Conservation (phyloP, 257 asterid genomes). For the Ajuga chamaepitys region DNA sequence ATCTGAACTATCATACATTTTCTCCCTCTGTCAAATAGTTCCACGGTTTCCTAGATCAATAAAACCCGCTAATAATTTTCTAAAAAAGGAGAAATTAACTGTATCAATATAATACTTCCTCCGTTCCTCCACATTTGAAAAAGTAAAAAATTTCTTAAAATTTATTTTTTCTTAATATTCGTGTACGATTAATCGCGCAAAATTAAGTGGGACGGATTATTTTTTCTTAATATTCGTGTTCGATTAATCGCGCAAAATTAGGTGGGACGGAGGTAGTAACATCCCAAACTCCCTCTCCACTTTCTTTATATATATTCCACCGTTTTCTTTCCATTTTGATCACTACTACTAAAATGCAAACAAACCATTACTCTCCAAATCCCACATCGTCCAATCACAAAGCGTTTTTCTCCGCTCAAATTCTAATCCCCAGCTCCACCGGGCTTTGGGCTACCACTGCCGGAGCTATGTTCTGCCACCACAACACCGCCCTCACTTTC, state of each 20-base stretch:
- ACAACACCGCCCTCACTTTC: slow-evolving; percentile 9
- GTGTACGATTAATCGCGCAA: no score
- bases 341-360: slow-evolving; percentile 31
- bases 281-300: not conserved
- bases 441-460: not conserved
- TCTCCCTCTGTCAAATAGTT: not conserved
- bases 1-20: not conserved
- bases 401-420: not conserved
- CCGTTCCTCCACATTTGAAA: no score
- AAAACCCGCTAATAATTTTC: slow-evolving; percentile 15
- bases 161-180: no score
- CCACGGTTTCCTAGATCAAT: slow-evolving; percentile 15
- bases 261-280: no score
- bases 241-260: no score
- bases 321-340: slow-evolving; percentile 5
- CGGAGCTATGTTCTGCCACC: not conserved
- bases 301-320: slow-evolving; percentile 15
- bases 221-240: no score
- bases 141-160: not conserved
- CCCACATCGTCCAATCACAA: slow-evolving; percentile 5
- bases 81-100: not conserved
- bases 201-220: no score
- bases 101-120: not conserved
- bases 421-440: not conserved
- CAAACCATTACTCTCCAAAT: slow-evolving; percentile 29